Percentiles rank a stretch among this genome's conserved stretches.
phyloP scores from a whole-genome alignment of 108 stramenopile genomes.

The Nitzschia inconspicua region DNA sequence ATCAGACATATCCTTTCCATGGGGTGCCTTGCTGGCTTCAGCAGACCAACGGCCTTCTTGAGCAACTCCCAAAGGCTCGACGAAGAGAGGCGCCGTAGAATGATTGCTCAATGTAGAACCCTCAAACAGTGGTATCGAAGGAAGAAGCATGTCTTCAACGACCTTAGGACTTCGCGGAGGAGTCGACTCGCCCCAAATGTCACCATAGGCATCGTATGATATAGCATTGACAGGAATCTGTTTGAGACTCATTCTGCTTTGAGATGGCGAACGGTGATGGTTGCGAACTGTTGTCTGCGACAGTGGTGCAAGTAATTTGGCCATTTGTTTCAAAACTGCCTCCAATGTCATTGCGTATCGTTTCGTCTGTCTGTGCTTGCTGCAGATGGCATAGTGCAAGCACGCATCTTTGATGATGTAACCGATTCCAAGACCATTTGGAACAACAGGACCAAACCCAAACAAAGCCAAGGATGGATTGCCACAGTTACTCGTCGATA shows the following conservation, averaged over 20 bases:
- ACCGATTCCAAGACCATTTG: constrained; percentile 78
- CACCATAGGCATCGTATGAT: constrained; percentile 23
- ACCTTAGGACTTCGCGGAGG: not conserved
- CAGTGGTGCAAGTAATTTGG: constrained; percentile 1
- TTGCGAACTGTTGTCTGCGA: constrained; percentile 4
- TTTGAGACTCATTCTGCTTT: not conserved
- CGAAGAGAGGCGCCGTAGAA: not conserved
- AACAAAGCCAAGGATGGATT: constrained; percentile 81
- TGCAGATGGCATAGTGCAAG: constrained; percentile 66
- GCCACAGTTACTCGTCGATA: constrained; percentile 87
- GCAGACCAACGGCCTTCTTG: not conserved
- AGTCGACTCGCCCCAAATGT: constrained; percentile 32
- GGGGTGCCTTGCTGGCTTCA: not conserved
- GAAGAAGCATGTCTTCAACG: not conserved
- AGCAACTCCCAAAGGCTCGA: not conserved
- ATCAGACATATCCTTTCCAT: too few relatives aligned
- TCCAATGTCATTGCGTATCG: constrained; percentile 64
- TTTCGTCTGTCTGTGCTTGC: constrained; percentile 81
- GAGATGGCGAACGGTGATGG: not conserved
- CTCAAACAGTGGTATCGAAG: not conserved
- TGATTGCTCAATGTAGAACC: not conserved
- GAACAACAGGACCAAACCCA: constrained; percentile 83
- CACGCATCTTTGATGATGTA: constrained; percentile 84
- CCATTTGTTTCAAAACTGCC: constrained; percentile 22
- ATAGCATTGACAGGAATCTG: constrained; percentile 1